Conservation (phyloP, 805 yeast genomes). For the Cyberlindnera samutprakarnensis region DNA sequence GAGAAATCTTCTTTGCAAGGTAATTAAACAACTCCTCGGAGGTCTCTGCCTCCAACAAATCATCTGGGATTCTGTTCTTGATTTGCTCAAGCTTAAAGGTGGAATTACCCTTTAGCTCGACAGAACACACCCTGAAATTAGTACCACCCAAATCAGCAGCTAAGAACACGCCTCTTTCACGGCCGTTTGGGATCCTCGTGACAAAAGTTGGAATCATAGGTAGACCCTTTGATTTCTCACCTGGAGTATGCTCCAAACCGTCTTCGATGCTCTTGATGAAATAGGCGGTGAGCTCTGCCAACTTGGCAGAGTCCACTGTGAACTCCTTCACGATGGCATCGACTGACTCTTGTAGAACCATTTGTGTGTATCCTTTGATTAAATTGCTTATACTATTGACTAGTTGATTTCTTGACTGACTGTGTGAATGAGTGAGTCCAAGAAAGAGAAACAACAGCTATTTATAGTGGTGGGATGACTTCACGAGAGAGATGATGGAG, state of each 20-base stretch:
- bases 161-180: constrained; percentile 71
- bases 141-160: constrained; percentile 98
- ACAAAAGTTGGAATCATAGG: constrained; percentile 95
- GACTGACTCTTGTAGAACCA: constrained; percentile 8
- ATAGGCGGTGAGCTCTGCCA: constrained; percentile 29
- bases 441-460: no score
- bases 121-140: constrained; percentile 91
- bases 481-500: no score
- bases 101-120: constrained; percentile 65
- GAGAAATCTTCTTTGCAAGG: constrained; percentile 62
- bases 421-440: no score
- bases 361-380: background rate
- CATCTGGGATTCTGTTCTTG: constrained; percentile 74
- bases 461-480: no score
- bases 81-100: constrained; percentile 72
- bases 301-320: constrained; percentile 10
- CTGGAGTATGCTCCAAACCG: constrained; percentile 43
- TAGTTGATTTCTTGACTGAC: no score
- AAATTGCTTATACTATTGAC: no score
- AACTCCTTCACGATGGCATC: constrained; percentile 16
- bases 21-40: constrained; percentile 64
- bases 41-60: constrained; percentile 56
- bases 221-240: constrained; percentile 37
- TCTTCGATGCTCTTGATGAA: constrained; percentile 55
- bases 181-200: constrained; percentile 77